Evolutionary conservation across 108 stramenopile genomes (phyloP).

Genomic region (Cyclotella distinguenda): DNA sequence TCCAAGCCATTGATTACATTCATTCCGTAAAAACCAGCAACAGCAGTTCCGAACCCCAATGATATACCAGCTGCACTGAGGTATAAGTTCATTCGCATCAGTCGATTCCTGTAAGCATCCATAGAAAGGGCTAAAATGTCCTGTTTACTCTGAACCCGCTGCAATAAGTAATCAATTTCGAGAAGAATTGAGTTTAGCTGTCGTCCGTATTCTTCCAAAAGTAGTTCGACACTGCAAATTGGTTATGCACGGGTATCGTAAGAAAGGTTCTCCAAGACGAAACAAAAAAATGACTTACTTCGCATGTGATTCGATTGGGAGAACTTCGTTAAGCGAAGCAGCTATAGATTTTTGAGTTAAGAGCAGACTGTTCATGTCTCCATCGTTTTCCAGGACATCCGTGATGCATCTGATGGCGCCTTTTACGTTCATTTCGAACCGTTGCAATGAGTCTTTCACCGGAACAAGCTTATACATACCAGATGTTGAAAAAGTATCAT

Average conservation of each 20-base stretch:
- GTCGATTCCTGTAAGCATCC: conserved; percentile 80
- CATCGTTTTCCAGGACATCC: conserved; percentile 72
- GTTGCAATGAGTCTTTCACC: conserved; percentile 78
- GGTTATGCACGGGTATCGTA: no score
- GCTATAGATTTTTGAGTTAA: conserved; percentile 72
- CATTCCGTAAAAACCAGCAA: conserved; percentile 91
- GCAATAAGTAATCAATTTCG: conserved; percentile 68
- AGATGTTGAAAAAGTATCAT: conserved; percentile 69
- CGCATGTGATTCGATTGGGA: conserved; percentile 64
- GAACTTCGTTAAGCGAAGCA: conserved; percentile 39
- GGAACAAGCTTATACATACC: conserved; percentile 80
- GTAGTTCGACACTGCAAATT: conserved; percentile 65
- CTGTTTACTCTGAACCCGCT: conserved; percentile 83
- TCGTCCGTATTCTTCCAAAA: conserved; percentile 83
- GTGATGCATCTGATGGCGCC: conserved; percentile 68
- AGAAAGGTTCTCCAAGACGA: neutral
- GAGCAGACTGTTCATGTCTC: conserved; percentile 77
- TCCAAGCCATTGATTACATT: conserved; percentile 83
- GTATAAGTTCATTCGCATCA: conserved; percentile 86
- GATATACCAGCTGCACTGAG: conserved; percentile 66
- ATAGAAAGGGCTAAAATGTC: conserved; percentile 78
- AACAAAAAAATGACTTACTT: neutral
- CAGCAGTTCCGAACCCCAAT: conserved; percentile 63
- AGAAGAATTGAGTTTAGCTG: conserved; percentile 66
- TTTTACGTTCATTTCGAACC: conserved; percentile 81